Percentiles rank a stretch among this genome's conserved stretches.
Evolutionary conservation across 495 filamentous ascomycete species (phyloP).

Genomic region (Immersiella caudata): DNA sequence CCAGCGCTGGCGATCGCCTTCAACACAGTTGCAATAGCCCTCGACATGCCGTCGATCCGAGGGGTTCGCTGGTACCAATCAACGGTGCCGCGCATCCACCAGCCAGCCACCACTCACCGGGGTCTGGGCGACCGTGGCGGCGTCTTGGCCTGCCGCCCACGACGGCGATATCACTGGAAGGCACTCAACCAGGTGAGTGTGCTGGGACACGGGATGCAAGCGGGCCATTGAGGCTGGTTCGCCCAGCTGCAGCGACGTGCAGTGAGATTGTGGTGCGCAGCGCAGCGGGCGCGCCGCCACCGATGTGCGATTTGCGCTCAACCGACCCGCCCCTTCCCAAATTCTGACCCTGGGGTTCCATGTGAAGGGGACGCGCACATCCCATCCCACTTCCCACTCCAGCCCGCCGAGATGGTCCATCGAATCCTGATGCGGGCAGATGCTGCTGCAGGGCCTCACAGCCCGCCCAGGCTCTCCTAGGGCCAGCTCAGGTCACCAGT

Average conservation of each 20-base stretch:
- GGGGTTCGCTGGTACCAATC: conserved; percentile 8
- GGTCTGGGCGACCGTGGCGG: neutral
- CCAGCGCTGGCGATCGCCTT: neutral
- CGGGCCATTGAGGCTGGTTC: conserved; percentile 6
- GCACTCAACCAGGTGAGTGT: neutral
- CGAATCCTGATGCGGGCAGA: conserved; percentile 6
- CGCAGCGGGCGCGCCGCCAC: neutral
- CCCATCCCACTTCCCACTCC: neutral
- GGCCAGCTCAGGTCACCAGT: neutral
- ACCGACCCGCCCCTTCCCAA: conserved; percentile 2
- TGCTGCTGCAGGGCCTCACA: conserved; percentile 13
- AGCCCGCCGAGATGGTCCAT: neutral
- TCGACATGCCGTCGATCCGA: neutral
- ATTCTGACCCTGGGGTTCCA: conserved; percentile 6
- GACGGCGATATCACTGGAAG: conserved; percentile 10
- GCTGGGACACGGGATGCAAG: conserved; percentile 12
- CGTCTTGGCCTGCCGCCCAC: neutral
- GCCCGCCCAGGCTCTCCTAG: conserved; percentile 5
- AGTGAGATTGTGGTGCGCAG: neutral
- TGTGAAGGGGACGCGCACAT: neutral
- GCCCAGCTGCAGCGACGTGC: neutral
- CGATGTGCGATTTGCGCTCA: neutral
- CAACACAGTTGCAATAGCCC: neutral
- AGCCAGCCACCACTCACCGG: conserved; percentile 9
- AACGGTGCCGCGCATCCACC: neutral